phyloP scores from a whole-genome alignment of 2,329 filamentous ascomycete genomes.

The Verticillium nonalfalfae region DNA sequence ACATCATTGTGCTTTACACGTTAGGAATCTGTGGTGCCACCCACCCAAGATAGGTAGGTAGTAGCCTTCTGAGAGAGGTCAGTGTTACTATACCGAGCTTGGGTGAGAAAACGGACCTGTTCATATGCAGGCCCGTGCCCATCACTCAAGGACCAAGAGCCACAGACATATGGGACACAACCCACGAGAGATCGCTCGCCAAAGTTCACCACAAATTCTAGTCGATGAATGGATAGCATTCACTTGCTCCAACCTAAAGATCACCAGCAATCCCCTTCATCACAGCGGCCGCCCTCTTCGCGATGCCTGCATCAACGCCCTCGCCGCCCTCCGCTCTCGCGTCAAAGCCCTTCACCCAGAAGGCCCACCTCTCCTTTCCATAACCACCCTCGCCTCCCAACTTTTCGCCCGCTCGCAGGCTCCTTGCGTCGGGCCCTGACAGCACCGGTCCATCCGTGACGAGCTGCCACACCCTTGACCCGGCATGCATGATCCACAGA shows the following conservation, averaged over 20 bases:
- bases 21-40: conserved; percentile 5
- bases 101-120: too few species aligned
- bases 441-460: neutral
- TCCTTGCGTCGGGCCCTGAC: neutral
- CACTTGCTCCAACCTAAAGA: neutral
- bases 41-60: too few species aligned
- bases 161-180: too few species aligned
- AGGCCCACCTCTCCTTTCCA: conserved; percentile 8
- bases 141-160: too few species aligned
- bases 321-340: neutral
- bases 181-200: too few species aligned
- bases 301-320: neutral
- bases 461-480: conserved; percentile 8
- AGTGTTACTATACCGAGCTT: too few species aligned
- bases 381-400: conserved; percentile 5
- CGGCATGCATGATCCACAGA: conserved; percentile 8
- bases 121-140: too few species aligned
- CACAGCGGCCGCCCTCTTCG: neutral
- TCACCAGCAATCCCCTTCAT: neutral
- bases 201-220: too few species aligned
- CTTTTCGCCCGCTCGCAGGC: conserved; percentile 2
- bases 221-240: too few species aligned
- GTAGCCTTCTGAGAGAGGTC: too few species aligned
- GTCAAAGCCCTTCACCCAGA: conserved; percentile 10
- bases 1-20: neutral